Conservation (phyloP, 164 flowering plant genomes). For the grape (Vitis vinifera) region DNA sequence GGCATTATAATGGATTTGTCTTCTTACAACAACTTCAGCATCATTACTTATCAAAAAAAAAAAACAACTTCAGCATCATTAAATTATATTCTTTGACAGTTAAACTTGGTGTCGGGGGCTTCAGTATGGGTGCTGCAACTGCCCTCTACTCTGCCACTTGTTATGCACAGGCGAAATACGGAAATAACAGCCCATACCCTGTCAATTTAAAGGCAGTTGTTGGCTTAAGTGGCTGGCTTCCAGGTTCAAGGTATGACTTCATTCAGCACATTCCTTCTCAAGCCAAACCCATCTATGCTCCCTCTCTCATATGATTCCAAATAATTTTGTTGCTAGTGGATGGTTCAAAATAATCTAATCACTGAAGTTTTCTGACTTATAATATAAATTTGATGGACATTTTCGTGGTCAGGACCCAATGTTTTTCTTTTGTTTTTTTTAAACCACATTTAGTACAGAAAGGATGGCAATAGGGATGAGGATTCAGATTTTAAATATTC, state of each 20-base stretch:
- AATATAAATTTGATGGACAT: too few species aligned
- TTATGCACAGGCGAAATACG: constrained; percentile 68
- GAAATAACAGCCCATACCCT: constrained; percentile 70
- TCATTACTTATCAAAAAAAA: neutral
- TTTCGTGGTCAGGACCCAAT: neutral
- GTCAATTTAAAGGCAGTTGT: constrained; percentile 72
- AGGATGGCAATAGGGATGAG: neutral
- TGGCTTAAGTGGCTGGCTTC: constrained; percentile 98
- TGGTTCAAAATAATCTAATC: too few species aligned
- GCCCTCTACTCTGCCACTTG: constrained; percentile 93
- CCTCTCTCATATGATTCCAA: neutral
- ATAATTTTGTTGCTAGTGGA: too few species aligned
- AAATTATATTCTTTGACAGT: constrained; percentile 41
- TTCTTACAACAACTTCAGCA: neutral
- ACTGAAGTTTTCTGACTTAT: too few species aligned
- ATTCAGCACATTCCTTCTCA: neutral
- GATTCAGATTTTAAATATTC: neutral
- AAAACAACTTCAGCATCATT: neutral
- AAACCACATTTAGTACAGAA: too few species aligned
- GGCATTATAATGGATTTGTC: neutral
- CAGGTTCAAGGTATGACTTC: constrained; percentile 68
- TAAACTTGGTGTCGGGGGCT: constrained; percentile 94
- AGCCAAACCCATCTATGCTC: neutral
- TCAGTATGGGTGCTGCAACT: constrained; percentile 96
- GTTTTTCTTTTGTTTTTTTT: neutral